Conservation (phyloP, 169 alveolate genomes). For the Plasmodium gallinaceum region DNA sequence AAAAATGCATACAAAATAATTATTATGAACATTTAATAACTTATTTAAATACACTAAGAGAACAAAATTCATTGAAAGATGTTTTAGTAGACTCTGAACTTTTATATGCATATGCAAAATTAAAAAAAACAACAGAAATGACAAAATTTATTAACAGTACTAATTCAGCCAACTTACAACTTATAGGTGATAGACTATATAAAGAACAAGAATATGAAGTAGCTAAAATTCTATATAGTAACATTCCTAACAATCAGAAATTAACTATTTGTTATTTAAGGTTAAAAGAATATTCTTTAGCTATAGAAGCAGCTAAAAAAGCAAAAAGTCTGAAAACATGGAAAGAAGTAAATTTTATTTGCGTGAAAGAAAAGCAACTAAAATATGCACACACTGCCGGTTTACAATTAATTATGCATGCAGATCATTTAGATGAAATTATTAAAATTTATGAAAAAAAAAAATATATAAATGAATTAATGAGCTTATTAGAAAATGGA, state of each 20-base stretch:
- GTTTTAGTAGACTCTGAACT: conserved; percentile 75
- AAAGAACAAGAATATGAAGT: conserved; percentile 89
- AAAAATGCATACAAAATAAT: conserved; percentile 78
- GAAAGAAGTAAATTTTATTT: conserved; percentile 95
- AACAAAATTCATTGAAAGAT: conserved; percentile 74
- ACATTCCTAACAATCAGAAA: conserved; percentile 97
- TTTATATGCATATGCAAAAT: conserved; percentile 73
- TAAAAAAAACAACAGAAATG: conserved; percentile 72
- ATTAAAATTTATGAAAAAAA: conserved; percentile 82
- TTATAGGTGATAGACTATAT: conserved; percentile 83
- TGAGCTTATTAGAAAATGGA: conserved; percentile 79
- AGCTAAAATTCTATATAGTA: conserved; percentile 95
- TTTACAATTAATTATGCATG: conserved; percentile 96
- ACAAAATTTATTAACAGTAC: conserved; percentile 68
- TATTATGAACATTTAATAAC: conserved; percentile 81
- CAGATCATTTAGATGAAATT: conserved; percentile 97
- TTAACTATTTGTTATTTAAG: conserved; percentile 96
- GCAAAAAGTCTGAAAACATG: conserved; percentile 97
- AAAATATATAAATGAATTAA: conserved; percentile 81
- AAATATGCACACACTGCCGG: conserved; percentile 96
- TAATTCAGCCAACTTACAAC: conserved; percentile 79
- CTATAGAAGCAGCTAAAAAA: conserved; percentile 99
- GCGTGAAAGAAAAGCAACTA: conserved; percentile 89
- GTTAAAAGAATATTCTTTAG: conserved; percentile 95
- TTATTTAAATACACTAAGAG: conserved; percentile 79